phyloP scores from a whole-genome alignment of 2,329 filamentous ascomycete species.

The Stachybotrys elegans region DNA sequence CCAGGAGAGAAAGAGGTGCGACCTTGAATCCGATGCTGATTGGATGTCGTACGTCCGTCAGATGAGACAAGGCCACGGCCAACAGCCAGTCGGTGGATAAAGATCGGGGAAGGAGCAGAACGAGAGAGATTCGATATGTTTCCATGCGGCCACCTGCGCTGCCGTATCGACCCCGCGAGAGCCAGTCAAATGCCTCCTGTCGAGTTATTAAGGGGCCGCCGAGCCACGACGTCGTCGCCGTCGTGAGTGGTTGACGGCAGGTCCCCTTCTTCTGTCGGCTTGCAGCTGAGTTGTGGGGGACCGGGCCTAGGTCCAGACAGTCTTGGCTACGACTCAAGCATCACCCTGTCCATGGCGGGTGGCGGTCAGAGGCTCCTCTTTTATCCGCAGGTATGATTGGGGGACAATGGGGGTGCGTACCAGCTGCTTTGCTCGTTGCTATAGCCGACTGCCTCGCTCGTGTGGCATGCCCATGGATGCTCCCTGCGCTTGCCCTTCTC shows the following conservation, averaged over 20 bases:
- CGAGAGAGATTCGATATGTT: not conserved
- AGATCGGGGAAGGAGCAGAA: not conserved
- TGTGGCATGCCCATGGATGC: too few species aligned
- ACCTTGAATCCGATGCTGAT: not conserved
- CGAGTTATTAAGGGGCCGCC: slow-evolving; percentile 1
- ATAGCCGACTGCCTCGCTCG: too few species aligned
- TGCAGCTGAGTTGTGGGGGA: slow-evolving; percentile 4
- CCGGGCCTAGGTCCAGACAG: not conserved
- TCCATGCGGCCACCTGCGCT: not conserved
- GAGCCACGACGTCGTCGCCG: slow-evolving; percentile 2
- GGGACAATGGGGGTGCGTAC: not conserved
- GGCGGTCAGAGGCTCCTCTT: slow-evolving; percentile 1
- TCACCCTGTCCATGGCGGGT: not conserved
- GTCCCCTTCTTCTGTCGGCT: not conserved
- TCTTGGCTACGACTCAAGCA: not conserved
- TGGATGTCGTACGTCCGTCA: not conserved
- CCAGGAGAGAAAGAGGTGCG: not conserved
- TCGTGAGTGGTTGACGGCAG: not conserved
- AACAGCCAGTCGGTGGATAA: too few species aligned
- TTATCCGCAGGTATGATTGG: not conserved
- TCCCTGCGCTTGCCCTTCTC: too few species aligned
- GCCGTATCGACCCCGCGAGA: not conserved
- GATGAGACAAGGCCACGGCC: not conserved
- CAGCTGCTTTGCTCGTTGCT: not conserved
- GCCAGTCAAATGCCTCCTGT: not conserved